Evolutionary conservation across 163 green algal species (phyloP).

Genomic region (Chlamydomonas reinhardtii): DNA sequence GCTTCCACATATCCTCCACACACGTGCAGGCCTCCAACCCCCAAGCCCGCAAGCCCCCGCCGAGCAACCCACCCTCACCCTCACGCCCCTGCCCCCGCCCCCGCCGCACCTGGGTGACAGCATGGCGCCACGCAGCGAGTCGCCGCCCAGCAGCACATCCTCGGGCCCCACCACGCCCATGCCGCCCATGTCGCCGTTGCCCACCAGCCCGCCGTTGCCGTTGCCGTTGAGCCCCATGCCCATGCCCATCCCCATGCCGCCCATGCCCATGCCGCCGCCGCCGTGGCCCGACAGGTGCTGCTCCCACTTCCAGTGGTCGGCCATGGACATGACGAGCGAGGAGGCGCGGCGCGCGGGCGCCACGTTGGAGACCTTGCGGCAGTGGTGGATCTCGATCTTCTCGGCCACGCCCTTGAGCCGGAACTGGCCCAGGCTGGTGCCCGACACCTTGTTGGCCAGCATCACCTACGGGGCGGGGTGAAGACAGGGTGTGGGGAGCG

Average conservation of each 20-base stretch:
- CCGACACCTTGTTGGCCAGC: constrained; percentile 44
- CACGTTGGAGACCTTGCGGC: constrained; percentile 52
- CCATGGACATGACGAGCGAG: constrained; percentile 53
- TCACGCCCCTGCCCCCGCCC: no score
- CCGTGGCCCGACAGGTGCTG: constrained; percentile 16
- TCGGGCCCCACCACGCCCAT: constrained; percentile 23
- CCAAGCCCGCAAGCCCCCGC: no score
- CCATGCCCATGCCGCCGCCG: background rate
- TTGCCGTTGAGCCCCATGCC: background rate
- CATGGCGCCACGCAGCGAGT: constrained; percentile 40
- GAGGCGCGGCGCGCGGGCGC: constrained; percentile 45
- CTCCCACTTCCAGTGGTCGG: constrained; percentile 51
- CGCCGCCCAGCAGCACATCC: constrained; percentile 43
- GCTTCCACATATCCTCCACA: no score
- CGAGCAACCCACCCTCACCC: no score
- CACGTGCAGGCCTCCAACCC: no score
- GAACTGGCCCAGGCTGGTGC: constrained; percentile 31
- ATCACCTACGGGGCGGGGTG: constrained; percentile 11
- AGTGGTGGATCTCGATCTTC: constrained; percentile 59
- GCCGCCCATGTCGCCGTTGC: background rate
- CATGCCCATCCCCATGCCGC: background rate
- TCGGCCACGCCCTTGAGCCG: constrained; percentile 57
- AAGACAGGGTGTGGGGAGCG: no score
- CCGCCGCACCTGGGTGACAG: constrained; percentile 28
- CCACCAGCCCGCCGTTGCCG: background rate